A percentile compares a stretch with the other conserved stretches of the same genome.
phyloP scores from a whole-genome alignment of 179 eudicot genomes.

The Carnegiea gigantea region DNA sequence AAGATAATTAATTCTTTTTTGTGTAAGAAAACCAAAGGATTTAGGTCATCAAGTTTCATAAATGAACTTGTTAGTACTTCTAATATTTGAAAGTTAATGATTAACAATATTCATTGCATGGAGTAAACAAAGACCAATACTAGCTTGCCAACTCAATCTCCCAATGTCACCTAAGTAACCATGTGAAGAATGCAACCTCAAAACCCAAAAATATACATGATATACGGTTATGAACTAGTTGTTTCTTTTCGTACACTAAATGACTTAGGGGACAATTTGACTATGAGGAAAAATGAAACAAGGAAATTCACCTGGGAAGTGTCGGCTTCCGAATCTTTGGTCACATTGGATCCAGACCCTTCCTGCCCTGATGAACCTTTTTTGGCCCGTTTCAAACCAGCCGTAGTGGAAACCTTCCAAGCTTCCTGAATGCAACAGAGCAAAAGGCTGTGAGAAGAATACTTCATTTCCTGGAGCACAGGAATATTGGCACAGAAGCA shows the following conservation, averaged over 20 bases:
- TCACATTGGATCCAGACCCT: background rate
- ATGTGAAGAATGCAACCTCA: too few relatives aligned
- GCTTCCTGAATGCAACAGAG: slow-evolving; percentile 56
- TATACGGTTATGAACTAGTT: background rate
- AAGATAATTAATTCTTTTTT: too few relatives aligned
- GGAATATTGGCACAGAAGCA: slow-evolving; percentile 6
- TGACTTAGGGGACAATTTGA: too few relatives aligned
- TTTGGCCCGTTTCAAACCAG: slow-evolving; percentile 79
- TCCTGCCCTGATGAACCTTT: slow-evolving; percentile 66
- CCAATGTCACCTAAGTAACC: too few relatives aligned
- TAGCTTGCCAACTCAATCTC: too few relatives aligned
- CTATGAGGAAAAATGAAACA: background rate
- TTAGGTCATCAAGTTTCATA: too few relatives aligned
- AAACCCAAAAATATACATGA: too few relatives aligned
- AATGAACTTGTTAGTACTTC: too few relatives aligned
- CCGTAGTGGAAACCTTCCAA: slow-evolving; percentile 98
- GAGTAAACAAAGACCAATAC: too few relatives aligned
- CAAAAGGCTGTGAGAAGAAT: slow-evolving; percentile 1
- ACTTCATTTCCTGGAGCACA: slow-evolving; percentile 2
- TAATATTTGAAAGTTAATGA: too few relatives aligned
- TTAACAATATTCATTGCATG: too few relatives aligned
- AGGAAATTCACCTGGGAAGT: slow-evolving; percentile 62
- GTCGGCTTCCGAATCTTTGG: slow-evolving; percentile 29
- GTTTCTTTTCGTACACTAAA: background rate
- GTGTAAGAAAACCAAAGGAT: too few relatives aligned